Base-by-base conservation (phyloP, 352 stramenopile species). In the Pythium aquatile region DNA sequence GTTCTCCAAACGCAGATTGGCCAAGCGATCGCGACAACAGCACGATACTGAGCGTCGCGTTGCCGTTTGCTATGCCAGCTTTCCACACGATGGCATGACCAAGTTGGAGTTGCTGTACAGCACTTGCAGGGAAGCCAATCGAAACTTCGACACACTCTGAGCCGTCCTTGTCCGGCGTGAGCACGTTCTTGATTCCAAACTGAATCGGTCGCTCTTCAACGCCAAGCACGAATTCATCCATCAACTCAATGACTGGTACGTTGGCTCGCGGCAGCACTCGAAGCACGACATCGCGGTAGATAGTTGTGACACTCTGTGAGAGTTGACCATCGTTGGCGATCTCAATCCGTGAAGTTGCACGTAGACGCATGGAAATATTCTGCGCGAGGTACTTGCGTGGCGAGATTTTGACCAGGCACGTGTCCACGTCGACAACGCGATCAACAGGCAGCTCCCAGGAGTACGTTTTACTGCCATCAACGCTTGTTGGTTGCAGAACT, bases 121-220 rank as follows among this genome's bases (percentile, higher is more conserved):
- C 46, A 11, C 29, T 16, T 14, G 52, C 17, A 0, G 62, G 62
- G 17, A 69, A 37, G 7, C 11, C 26, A 5, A 69, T 24, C 1
- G 17, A 26, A 28, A 63, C 55, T 59, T 69, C 62, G 7, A 69
- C 28, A 26, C 44, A 14, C 20, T 69, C 62, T 26, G 62, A 69
- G 9, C 62, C 62, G 24, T 69, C 62, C 48, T 56, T 55, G 26
- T 69, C 62, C 3, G 55, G 62, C 14, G 62, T 69, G 39, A 39
- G 62, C 24, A 69, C 14, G 7, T 29, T 20, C 30, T 46, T 33
- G 17, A 69, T 63, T 4, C 11, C 16, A 13, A 69, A 63, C 8
- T 32, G 10, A 24, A 63, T 20, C 13, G 58, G 54, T 14, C 62
- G 62, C 30, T 69, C 62, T 63, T 69, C 62, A 0, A 60, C 37